These are phyloP conservation scores for Phylloporus sp. DNA, from an alignment of 768 basidiomycete species.

Conservation along the genomic window DNA sequence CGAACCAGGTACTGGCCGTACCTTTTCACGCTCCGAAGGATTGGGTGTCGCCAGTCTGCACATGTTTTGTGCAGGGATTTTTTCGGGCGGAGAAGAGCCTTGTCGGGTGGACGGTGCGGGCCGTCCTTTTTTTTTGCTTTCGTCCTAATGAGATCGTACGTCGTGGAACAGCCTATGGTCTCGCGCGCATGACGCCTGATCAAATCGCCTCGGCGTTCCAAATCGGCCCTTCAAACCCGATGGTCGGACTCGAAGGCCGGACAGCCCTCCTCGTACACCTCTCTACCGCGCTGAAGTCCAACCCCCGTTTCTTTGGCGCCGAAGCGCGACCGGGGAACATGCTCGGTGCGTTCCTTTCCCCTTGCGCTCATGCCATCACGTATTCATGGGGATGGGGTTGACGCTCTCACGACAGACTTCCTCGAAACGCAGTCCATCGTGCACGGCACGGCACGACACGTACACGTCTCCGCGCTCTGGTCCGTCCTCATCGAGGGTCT, in stretches of 20 bases:
- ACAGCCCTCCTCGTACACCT: slow-evolving; percentile 71
- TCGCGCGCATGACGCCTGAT: slow-evolving; percentile 58
- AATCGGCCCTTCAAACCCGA: slow-evolving; percentile 69
- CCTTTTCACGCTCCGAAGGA: slow-evolving; percentile 69
- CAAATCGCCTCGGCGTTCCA: slow-evolving; percentile 70
- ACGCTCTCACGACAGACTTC: slow-evolving; percentile 46
- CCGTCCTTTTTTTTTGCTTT: not conserved
- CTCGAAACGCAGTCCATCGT: slow-evolving; percentile 51
- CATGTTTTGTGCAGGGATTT: slow-evolving; percentile 84
- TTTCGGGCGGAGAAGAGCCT: slow-evolving; percentile 63
- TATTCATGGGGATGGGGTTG: not conserved
- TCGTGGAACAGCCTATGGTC: slow-evolving; percentile 53
- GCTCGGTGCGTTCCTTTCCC: slow-evolving; percentile 44
- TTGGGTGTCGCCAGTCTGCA: slow-evolving; percentile 85
- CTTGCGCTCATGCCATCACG: not conserved
- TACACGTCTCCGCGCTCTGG: slow-evolving; percentile 81
- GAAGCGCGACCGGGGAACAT: slow-evolving; percentile 79
- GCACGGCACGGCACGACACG: slow-evolving; percentile 36
- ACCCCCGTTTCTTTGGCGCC: slow-evolving; percentile 64
- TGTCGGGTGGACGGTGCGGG: slow-evolving; percentile 72
- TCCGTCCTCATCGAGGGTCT: slow-evolving; percentile 74
- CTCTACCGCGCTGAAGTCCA: slow-evolving; percentile 59
- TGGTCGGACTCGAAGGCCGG: slow-evolving; percentile 89
- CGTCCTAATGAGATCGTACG: not conserved
- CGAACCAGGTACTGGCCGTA: slow-evolving; percentile 50